These are phyloP conservation scores for Candida pseudoviswanathii DNA, from an alignment of 1,139 yeast genomes.

Conservation along the genomic window DNA sequence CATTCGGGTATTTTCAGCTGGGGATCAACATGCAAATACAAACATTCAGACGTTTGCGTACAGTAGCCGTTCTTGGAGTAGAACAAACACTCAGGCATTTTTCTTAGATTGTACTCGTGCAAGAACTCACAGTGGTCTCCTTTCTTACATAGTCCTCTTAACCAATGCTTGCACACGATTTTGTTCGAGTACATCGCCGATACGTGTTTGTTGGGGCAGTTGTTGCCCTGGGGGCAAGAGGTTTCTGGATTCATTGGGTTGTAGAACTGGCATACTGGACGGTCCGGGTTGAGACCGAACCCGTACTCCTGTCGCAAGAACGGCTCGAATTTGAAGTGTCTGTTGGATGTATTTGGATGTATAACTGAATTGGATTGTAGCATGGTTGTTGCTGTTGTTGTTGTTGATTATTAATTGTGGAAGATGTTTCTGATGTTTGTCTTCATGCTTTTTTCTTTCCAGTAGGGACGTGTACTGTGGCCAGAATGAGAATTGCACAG, in stretches of 20 bases:
- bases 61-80: constrained; percentile 89
- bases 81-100: constrained; percentile 96
- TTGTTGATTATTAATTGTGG: background rate
- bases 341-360: constrained; percentile 45
- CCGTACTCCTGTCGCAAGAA: constrained; percentile 79
- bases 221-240: constrained; percentile 81
- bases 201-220: constrained; percentile 89
- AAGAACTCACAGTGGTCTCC: constrained; percentile 95
- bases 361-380: constrained; percentile 34
- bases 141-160: constrained; percentile 94
- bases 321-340: constrained; percentile 77
- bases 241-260: constrained; percentile 56
- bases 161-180: constrained; percentile 96
- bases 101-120: constrained; percentile 91
- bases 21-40: constrained; percentile 90
- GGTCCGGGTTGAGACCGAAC: constrained; percentile 83
- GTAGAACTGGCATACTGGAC: constrained; percentile 84
- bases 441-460: background rate
- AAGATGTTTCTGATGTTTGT: background rate
- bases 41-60: constrained; percentile 93
- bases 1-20: constrained; percentile 86
- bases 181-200: constrained; percentile 80
- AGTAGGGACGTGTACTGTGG: no score
- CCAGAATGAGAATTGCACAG: background rate
- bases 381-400: constrained; percentile 7